Evolutionary conservation across 768 basidiomycete genomes (phyloP).

Genomic region (Lentinula guzmanii): DNA sequence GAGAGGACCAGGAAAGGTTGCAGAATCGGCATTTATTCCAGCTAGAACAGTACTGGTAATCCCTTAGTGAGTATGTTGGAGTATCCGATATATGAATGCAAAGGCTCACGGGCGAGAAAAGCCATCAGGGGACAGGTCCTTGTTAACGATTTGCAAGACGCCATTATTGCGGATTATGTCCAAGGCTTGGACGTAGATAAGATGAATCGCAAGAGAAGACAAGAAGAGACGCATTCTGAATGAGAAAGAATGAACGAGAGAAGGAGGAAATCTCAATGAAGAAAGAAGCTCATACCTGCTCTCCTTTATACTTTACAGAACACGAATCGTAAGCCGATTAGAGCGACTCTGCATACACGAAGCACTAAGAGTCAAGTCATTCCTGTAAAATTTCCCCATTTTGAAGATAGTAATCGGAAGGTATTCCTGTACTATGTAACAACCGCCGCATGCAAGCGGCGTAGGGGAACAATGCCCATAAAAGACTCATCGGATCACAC

Average conservation of each 20-base stretch:
- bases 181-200: background rate
- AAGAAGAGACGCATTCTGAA: background rate
- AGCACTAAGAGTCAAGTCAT: background rate
- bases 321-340: background rate
- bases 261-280: background rate
- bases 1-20: conserved; percentile 6
- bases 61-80: too few relatives aligned
- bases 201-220: background rate
- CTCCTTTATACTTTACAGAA: background rate
- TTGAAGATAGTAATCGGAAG: background rate
- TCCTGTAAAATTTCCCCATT: background rate
- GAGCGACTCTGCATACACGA: background rate
- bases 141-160: conserved; percentile 2
- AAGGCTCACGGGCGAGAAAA: background rate
- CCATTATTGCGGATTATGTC: conserved; percentile 1
- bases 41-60: conserved; percentile 5
- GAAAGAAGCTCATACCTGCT: background rate
- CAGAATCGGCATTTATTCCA: background rate
- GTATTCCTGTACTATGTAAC: background rate
- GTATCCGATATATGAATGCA: background rate
- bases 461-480: background rate
- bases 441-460: background rate
- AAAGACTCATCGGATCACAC: background rate
- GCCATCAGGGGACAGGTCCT: conserved; percentile 1
- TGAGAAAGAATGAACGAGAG: background rate